Percentiles rank a stretch among this genome's conserved stretches.
Conservation (phyloP, 2,329 filamentous ascomycete genomes). For the Neonectria coccinea region DNA sequence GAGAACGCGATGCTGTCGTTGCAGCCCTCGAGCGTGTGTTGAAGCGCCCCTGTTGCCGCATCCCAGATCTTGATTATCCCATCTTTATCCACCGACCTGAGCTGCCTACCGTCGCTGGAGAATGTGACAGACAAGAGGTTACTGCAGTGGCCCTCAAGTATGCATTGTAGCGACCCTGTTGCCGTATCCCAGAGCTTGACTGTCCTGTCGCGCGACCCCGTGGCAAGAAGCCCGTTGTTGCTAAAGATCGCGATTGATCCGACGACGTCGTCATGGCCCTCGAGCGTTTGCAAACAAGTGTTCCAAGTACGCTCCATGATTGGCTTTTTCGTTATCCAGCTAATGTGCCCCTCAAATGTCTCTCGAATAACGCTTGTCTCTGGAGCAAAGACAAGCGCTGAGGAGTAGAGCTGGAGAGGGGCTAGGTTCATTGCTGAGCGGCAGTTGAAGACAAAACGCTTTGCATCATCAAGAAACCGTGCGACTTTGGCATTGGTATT, state of each 20-base stretch:
- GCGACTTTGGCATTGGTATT: background rate
- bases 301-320: background rate
- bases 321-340: background rate
- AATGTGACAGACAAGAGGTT: background rate
- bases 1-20: too few species aligned
- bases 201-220: background rate
- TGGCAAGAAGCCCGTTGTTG: background rate
- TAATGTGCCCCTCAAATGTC: background rate
- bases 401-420: conserved; percentile 46
- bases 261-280: background rate
- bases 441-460: conserved; percentile 30
- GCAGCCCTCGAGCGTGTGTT: background rate
- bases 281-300: background rate
- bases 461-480: conserved; percentile 33
- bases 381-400: conserved; percentile 43
- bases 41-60: background rate
- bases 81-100: background rate
- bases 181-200: background rate
- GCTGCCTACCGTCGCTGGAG: background rate
- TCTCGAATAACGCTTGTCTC: background rate
- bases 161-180: background rate
- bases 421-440: conserved; percentile 17
- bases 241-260: background rate
- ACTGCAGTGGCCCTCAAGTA: background rate
- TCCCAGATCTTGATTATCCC: background rate